Base-by-base conservation (phyloP, 2,329 filamentous ascomycete genomes). In the Arthrobotrys iridis region DNA sequence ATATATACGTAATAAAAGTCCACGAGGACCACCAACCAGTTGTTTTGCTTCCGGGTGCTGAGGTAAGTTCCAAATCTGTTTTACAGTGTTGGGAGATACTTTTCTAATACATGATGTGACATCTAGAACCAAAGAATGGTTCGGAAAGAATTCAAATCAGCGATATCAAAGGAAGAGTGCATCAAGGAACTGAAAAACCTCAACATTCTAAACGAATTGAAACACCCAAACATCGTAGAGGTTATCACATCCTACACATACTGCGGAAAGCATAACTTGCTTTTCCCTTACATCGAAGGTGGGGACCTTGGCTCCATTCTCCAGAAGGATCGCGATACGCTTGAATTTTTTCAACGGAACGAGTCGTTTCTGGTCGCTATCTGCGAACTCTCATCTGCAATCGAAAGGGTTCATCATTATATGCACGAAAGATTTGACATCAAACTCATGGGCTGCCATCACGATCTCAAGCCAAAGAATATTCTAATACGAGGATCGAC, bases 401-500 rank as follows among this genome's bases (percentile, higher is more conserved):
- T 81, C 20, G 46, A 77, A 13, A 48, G 52, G 4, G 60, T 79
- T 6, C 80, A 81, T 30, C 60, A 75, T 28, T 77, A 79, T 30
- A 55, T 50, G 7, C 28, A 63, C 4, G 67, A 79, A 2, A 66
- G 43, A 3, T 24, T 77, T 13, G 62, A 79, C 11, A 37, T 80
- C 10, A 67, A 77, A 7, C 50, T 59, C 2, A 79, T 80, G 30
- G 79, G 79, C n/a, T 81, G 78, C 50, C 81, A 82, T 60, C 79
- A 80, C 40, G 81, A 82, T 28, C 58, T 82, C 0, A 75, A 77
- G 18, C 80, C 81, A 6, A 24, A 43, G 2, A 81, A 82, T 59
- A 78, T 82, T 18, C 77, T 82, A 10, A 74, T 81, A 6, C 59
- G 41, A 30, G 43, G 46, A 0, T 50, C 66, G 0, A 78, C 41